phyloP scores from a whole-genome alignment of 2,329 filamentous ascomycete genomes.

The Rutstroemia sp. region DNA sequence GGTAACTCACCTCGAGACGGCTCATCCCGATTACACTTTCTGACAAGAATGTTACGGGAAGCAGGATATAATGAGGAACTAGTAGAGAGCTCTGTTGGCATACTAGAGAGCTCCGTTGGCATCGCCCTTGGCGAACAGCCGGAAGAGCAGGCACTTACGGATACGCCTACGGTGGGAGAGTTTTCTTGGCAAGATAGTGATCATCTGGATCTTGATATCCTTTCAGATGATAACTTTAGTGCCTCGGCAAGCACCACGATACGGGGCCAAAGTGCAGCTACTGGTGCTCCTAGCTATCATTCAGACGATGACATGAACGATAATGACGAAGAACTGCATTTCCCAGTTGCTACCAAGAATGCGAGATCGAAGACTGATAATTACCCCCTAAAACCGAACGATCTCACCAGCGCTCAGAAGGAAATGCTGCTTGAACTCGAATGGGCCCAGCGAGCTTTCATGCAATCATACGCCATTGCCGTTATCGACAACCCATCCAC shows the following conservation, averaged over 20 bases:
- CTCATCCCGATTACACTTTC: neutral
- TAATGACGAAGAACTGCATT: neutral
- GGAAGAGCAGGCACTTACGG: neutral
- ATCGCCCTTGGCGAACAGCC: neutral
- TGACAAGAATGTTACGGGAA: conserved; percentile 21
- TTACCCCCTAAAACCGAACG: conserved; percentile 36
- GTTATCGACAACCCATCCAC: conserved; percentile 51
- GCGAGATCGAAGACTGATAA: conserved; percentile 12
- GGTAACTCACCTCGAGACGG: neutral
- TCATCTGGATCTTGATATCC: neutral
- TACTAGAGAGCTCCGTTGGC: conserved; percentile 5
- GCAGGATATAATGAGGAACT: conserved; percentile 21
- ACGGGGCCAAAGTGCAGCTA: no score
- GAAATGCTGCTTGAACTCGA: conserved; percentile 62
- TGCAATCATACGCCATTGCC: conserved; percentile 59
- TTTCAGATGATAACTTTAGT: no score
- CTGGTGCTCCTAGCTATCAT: neutral
- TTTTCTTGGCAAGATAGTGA: neutral
- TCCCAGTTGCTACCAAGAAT: neutral
- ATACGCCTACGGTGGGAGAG: neutral
- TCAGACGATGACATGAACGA: conserved; percentile 7
- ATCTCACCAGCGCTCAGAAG: conserved; percentile 54
- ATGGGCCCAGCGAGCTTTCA: conserved; percentile 61
- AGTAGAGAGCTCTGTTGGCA: conserved; percentile 6
- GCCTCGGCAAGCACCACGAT: no score